Evolutionary conservation across 2,329 filamentous ascomycete species (phyloP), one percentile per base, ranked within the genome.

Genomic region (Dryadomyces quercivorus): DNA sequence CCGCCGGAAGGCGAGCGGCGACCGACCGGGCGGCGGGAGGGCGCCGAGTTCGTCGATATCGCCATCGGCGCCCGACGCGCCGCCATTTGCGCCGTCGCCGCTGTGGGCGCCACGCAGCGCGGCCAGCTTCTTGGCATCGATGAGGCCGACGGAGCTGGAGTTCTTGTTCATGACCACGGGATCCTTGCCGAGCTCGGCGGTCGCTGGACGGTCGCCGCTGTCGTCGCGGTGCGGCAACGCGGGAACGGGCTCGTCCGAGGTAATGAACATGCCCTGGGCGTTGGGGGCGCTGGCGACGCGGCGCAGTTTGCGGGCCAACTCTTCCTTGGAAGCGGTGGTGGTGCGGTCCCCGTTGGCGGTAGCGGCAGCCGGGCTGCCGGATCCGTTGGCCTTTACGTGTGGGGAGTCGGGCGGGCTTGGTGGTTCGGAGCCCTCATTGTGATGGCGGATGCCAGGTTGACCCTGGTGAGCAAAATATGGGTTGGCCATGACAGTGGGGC

Each of bases 391-490:
- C 70, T 86, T 87, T 61, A 92, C 75, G 58, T 81, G 82, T 20
- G 92, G 91, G 1, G 90, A 95, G 67, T 95, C 90, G 47, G 92
- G 89, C 34, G 93, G 92, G 58, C 91, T 95, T 13, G 90, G 89
- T 15, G 93, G 91, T 40, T 95, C 87, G 60, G 90, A 96, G 64
- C 85, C 88, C 62, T 93, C 89, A 69, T 97, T 95, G 73, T 94
- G 90, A 72, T 98, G 93, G 66, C 92, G 85, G 63, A 97, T 75
- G 60, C 88, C 88, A 4, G 93, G 93, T 63, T 90, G 90, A 55
- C 93, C 93, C 71, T 98, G 93, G 67, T 97, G 93, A 61, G 84
- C 87, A 69, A 97, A 98, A 72, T 98, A 98, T 18, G 93, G 93
- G 68, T 98, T 98, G 60, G 90, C 92, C 65, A 92, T 84, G 52